A percentile compares a stretch with the other conserved stretches of the same genome.
These are phyloP conservation scores for Laetiporus sulphureus DNA, from an alignment of 1,284 basidiomycete genomes.

Conservation along the genomic window DNA sequence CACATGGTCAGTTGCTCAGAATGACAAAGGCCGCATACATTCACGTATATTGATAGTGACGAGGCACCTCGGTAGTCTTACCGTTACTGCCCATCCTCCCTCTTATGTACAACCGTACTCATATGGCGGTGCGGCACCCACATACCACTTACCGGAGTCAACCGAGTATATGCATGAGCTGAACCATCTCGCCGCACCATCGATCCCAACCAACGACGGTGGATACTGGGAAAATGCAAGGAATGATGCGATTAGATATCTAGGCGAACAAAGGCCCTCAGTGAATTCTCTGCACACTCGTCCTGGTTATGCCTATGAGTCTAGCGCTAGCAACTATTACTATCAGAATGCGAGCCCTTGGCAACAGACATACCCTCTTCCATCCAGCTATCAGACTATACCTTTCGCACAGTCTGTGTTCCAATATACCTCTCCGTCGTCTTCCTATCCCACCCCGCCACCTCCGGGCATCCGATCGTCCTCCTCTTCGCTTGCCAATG, in stretches of 20 bases:
- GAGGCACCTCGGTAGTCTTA: conserved; percentile 54
- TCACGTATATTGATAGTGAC: conserved; percentile 38
- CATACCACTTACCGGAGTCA: conserved; percentile 46
- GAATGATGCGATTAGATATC: conserved; percentile 43
- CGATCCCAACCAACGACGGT: conserved; percentile 31
- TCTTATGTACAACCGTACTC: conserved; percentile 42
- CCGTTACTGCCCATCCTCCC: conserved; percentile 47
- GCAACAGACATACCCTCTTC: conserved; percentile 28
- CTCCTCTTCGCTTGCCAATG: conserved; percentile 66
- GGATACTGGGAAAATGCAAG: conserved; percentile 50
- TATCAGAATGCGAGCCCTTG: conserved; percentile 21
- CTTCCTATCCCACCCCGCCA: conserved; percentile 61
- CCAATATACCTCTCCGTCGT: conserved; percentile 49
- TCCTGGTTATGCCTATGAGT: neutral
- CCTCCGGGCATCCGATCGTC: conserved; percentile 55
- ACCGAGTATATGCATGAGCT: conserved; percentile 52
- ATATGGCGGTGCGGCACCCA: conserved; percentile 11
- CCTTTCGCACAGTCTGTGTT: conserved; percentile 58
- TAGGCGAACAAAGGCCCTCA: conserved; percentile 38
- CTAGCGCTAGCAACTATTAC: conserved; percentile 17
- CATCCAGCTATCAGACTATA: conserved; percentile 41
- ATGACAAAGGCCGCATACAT: conserved; percentile 5
- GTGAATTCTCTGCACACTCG: conserved; percentile 9
- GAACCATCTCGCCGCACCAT: conserved; percentile 38
- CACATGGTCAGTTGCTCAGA: conserved; percentile 50